Conservation (phyloP, 2,329 filamentous ascomycete genomes). For the Alternaria triticina region DNA sequence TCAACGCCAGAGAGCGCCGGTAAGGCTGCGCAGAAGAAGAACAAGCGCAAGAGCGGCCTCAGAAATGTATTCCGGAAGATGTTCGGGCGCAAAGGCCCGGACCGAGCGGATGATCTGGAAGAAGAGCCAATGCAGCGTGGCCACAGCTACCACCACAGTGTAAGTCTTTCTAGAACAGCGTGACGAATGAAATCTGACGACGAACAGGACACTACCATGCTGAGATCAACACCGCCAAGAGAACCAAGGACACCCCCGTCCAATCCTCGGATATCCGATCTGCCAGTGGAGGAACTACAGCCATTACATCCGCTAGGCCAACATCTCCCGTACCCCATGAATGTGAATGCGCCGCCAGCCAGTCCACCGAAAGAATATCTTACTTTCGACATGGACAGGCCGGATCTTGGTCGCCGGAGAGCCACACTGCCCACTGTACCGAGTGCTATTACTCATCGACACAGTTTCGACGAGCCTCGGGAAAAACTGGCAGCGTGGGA, state of each 20-base stretch:
- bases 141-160: conserved; percentile 46
- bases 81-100: conserved; percentile 43
- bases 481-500: conserved; percentile 36
- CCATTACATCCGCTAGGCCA: conserved; percentile 45
- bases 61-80: conserved; percentile 47
- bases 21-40: conserved; percentile 38
- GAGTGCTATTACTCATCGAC: conserved; percentile 30
- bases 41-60: conserved; percentile 44
- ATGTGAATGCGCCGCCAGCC: conserved; percentile 47
- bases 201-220: conserved; percentile 40
- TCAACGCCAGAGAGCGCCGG: conserved; percentile 38
- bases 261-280: conserved; percentile 42
- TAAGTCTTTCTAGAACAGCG: conserved; percentile 19
- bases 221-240: conserved; percentile 30
- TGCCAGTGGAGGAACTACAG: conserved; percentile 40
- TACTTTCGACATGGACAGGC: conserved; percentile 36
- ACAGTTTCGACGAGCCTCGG: conserved; percentile 35
- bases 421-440: conserved; percentile 45
- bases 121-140: conserved; percentile 27
- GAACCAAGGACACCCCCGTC: conserved; percentile 23
- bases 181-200: conserved; percentile 7
- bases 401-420: conserved; percentile 36
- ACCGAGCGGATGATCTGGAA: conserved; percentile 30
- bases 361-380: conserved; percentile 46
- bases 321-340: conserved; percentile 50